Evolutionary conservation across 495 filamentous ascomycete species (phyloP).

Genomic region (Hypoxylon fragiforme): DNA sequence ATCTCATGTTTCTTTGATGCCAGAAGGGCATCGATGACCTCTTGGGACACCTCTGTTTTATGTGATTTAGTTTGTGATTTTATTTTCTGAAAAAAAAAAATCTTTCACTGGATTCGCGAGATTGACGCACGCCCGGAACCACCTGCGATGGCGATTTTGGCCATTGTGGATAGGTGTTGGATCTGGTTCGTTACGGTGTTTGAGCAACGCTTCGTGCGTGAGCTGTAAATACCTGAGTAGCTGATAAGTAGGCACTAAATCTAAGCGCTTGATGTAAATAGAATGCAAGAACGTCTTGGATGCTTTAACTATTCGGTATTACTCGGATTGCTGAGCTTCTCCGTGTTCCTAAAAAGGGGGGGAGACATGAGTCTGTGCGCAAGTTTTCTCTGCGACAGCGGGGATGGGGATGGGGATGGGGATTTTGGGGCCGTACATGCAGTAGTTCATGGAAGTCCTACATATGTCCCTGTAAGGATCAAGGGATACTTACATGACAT

Average conservation of each 20-base stretch:
- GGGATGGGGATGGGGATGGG: too few species aligned
- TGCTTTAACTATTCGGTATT: background rate
- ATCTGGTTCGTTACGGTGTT: background rate
- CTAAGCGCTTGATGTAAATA: too few species aligned
- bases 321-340: background rate
- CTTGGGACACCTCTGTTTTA: constrained; percentile 52
- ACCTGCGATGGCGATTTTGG: constrained; percentile 59
- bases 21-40: constrained; percentile 58
- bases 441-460: too few species aligned
- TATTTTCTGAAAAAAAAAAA: too few species aligned
- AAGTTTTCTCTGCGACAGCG: background rate
- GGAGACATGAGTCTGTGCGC: background rate
- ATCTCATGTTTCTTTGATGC: constrained; percentile 57
- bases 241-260: background rate
- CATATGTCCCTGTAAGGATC: too few species aligned
- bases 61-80: constrained; percentile 11
- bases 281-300: too few species aligned
- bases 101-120: too few species aligned
- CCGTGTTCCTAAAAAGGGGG: background rate
- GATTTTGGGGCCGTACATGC: too few species aligned
- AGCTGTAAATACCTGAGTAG: background rate
- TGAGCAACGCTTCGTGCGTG: background rate
- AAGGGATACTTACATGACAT: too few species aligned
- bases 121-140: constrained; percentile 52
- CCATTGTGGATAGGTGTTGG: constrained; percentile 49